Evolutionary conservation across 2,329 filamentous ascomycete genomes (phyloP).

Genomic region (Penicillium janthinellum): DNA sequence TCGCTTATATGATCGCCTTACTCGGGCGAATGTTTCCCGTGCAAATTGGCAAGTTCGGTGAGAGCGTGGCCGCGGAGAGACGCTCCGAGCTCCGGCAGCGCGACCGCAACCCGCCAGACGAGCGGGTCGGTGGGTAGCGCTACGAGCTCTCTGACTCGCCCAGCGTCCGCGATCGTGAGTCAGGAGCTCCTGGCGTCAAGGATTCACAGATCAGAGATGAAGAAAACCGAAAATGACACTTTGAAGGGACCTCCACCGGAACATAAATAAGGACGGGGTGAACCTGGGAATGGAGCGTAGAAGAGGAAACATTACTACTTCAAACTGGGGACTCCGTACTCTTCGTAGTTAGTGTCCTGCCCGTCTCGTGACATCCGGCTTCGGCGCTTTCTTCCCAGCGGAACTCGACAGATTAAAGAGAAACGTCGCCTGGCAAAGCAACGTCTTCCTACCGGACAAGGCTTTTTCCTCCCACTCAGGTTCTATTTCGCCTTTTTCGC

Average conservation of each 20-base stretch:
- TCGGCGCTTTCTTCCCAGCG: slow-evolving; percentile 28
- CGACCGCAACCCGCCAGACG: slow-evolving; percentile 10
- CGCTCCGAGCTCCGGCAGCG: slow-evolving; percentile 28
- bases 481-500: slow-evolving; percentile 5
- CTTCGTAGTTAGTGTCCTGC: not conserved
- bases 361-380: slow-evolving; percentile 30
- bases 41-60: slow-evolving; percentile 17
- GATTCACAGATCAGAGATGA: slow-evolving; percentile 1
- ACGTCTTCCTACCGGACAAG: slow-evolving; percentile 23
- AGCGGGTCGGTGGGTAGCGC: slow-evolving; percentile 23
- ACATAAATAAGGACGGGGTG: slow-evolving; percentile 4
- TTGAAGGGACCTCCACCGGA: not conserved
- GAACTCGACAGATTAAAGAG: slow-evolving; percentile 11
- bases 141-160: slow-evolving; percentile 17
- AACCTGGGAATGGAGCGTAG: not conserved
- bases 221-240: not conserved
- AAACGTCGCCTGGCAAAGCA: not conserved
- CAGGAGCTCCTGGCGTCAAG: slow-evolving; percentile 1
- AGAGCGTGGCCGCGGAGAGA: slow-evolving; percentile 19
- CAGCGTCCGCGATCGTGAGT: slow-evolving; percentile 14
- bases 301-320: not conserved
- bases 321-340: not conserved
- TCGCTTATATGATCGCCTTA: slow-evolving; percentile 14
- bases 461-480: slow-evolving; percentile 27
- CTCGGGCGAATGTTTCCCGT: slow-evolving; percentile 22